phyloP scores from a whole-genome alignment of 306 rosid genomes.

The Parietaria judaica region DNA sequence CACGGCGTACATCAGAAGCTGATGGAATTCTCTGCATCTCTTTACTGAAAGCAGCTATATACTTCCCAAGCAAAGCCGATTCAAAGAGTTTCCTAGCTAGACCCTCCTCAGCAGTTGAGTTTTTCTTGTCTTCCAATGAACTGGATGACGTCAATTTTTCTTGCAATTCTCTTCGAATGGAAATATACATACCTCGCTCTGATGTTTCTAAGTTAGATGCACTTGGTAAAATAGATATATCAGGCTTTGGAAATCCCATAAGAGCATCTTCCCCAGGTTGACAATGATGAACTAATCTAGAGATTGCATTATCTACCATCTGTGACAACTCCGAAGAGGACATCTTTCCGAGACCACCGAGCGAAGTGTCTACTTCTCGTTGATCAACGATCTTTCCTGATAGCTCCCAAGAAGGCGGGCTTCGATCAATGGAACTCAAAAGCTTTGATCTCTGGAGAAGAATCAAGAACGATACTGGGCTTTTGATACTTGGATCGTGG shows the following conservation, averaged over 20 bases:
- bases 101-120: slow-evolving; percentile 30
- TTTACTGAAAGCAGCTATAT: slow-evolving; percentile 52
- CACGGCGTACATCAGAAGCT: slow-evolving; percentile 29
- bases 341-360: slow-evolving; percentile 30
- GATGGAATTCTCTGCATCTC: slow-evolving; percentile 45
- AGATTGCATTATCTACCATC: slow-evolving; percentile 48
- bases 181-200: slow-evolving; percentile 58
- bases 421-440: slow-evolving; percentile 65
- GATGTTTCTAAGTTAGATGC: slow-evolving; percentile 40
- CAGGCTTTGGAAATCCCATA: slow-evolving; percentile 42
- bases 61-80: slow-evolving; percentile 58
- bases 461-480: slow-evolving; percentile 63
- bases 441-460: slow-evolving; percentile 95
- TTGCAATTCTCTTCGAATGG: slow-evolving; percentile 42
- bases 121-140: slow-evolving; percentile 22
- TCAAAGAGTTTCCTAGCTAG: slow-evolving; percentile 30
- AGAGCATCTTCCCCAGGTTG: slow-evolving; percentile 50
- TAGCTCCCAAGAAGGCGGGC: slow-evolving; percentile 67
- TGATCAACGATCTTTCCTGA: slow-evolving; percentile 31
- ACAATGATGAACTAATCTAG: slow-evolving; percentile 41
- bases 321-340: slow-evolving; percentile 37
- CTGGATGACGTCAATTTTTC: slow-evolving; percentile 24
- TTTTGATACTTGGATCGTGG: slow-evolving; percentile 66
- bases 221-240: slow-evolving; percentile 40
- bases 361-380: slow-evolving; percentile 26